Evolutionary conservation across 176 grass and related monocot species (phyloP).

Genomic region (Raddia distichophylla): DNA sequence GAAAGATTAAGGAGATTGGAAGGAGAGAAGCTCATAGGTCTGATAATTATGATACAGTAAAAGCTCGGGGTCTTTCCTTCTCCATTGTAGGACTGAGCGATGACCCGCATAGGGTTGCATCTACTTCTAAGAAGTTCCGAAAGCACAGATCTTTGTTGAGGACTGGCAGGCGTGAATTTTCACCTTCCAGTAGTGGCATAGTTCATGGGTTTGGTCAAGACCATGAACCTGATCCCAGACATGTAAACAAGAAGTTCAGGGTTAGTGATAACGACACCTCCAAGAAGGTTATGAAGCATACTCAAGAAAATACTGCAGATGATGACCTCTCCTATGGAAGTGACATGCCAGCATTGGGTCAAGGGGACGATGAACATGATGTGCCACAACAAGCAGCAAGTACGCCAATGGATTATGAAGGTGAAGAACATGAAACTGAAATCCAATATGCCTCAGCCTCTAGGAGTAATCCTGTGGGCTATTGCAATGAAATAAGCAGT

Average conservation of each 20-base stretch:
- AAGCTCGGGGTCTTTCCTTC: slow-evolving; percentile 30
- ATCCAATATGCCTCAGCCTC: slow-evolving; percentile 47
- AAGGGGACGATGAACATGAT: slow-evolving; percentile 39
- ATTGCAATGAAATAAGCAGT: slow-evolving; percentile 42
- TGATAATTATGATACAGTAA: slow-evolving; percentile 48
- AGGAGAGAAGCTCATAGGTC: slow-evolving; percentile 45
- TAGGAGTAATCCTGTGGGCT: slow-evolving; percentile 41
- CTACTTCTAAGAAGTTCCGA: slow-evolving; percentile 57
- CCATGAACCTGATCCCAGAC: slow-evolving; percentile 32
- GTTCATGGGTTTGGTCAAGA: slow-evolving; percentile 44
- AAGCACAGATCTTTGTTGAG: slow-evolving; percentile 68
- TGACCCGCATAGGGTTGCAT: slow-evolving; percentile 36
- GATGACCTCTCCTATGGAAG: slow-evolving; percentile 47
- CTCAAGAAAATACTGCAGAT: slow-evolving; percentile 51
- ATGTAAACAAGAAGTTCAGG: slow-evolving; percentile 52
- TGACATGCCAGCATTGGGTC: slow-evolving; percentile 36
- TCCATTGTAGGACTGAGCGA: slow-evolving; percentile 36
- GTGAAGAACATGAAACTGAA: slow-evolving; percentile 44
- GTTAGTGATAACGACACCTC: slow-evolving; percentile 21
- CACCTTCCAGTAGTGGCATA: slow-evolving; percentile 41
- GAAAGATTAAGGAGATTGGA: slow-evolving; percentile 56
- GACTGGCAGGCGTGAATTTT: slow-evolving; percentile 52
- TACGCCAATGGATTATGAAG: slow-evolving; percentile 39
- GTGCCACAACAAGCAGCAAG: slow-evolving; percentile 36
- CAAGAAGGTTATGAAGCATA: slow-evolving; percentile 44